phyloP scores from a whole-genome alignment of 2,329 filamentous ascomycete genomes.

The Colletotrichum paranaense region DNA sequence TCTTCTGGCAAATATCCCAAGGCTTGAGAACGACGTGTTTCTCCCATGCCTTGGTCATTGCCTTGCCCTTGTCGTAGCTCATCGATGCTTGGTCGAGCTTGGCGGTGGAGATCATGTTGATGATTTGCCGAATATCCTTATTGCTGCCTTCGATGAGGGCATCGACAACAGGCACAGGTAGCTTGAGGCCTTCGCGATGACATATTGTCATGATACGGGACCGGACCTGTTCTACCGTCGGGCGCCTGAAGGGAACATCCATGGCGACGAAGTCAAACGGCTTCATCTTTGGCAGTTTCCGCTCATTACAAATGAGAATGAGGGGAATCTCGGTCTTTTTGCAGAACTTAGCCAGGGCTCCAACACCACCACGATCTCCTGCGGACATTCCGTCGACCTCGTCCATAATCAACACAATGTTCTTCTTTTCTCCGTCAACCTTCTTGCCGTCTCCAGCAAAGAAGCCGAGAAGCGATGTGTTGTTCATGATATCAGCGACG shows the following conservation, averaged over 20 bases:
- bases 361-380: constrained; percentile 94
- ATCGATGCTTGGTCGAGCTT: constrained; percentile 87
- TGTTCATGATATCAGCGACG: constrained; percentile 90
- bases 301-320: constrained; percentile 98
- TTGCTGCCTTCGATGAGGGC: constrained; percentile 95
- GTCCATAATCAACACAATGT: constrained; percentile 97
- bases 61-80: constrained; percentile 86
- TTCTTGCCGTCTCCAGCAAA: constrained; percentile 87
- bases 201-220: constrained; percentile 96
- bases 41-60: constrained; percentile 98
- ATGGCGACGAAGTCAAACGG: constrained; percentile 90
- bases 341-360: constrained; percentile 92
- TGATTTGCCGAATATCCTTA: constrained; percentile 96
- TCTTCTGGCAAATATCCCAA: constrained; percentile 97
- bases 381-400: constrained; percentile 99
- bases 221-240: constrained; percentile 90
- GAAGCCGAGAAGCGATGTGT: constrained; percentile 90
- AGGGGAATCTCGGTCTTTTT: constrained; percentile 95
- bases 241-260: constrained; percentile 88
- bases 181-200: constrained; percentile 88
- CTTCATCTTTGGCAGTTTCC: constrained; percentile 95
- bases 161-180: constrained; percentile 86
- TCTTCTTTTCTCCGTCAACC: constrained; percentile 86
- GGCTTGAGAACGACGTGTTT: constrained; percentile 97
- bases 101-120: constrained; percentile 97